phyloP scores from a whole-genome alignment of 306 rosid species.

The Begonia masoniana region DNA sequence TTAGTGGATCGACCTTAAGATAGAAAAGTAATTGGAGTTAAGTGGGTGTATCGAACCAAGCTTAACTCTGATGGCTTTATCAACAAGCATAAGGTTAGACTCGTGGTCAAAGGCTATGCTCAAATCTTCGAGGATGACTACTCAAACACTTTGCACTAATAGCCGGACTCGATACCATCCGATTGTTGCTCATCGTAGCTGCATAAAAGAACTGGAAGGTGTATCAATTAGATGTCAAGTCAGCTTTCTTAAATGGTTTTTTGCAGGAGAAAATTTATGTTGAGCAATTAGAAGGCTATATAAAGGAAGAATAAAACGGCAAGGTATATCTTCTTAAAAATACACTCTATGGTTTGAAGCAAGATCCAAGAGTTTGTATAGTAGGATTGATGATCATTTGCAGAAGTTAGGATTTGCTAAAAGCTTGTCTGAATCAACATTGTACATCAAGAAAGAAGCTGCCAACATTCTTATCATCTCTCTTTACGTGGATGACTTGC shows the following conservation, averaged over 20 bases:
- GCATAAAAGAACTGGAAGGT: too few relatives aligned
- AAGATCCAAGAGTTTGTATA: slow-evolving; percentile 5
- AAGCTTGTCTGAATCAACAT: not conserved
- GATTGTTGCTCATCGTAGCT: not conserved
- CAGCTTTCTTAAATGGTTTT: slow-evolving; percentile 2
- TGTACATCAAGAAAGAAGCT: too few relatives aligned
- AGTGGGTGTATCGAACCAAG: not conserved
- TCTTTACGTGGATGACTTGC: not conserved
- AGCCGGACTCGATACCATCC: not conserved
- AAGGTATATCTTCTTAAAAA: too few relatives aligned
- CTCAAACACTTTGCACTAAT: slow-evolving; percentile 1
- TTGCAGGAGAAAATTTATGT: not conserved
- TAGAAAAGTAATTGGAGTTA: too few relatives aligned
- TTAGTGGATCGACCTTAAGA: too few relatives aligned
- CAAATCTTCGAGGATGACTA: not conserved
- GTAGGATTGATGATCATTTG: not conserved
- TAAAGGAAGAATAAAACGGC: too few relatives aligned
- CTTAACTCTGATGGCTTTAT: not conserved
- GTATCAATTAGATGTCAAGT: not conserved
- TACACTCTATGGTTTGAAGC: not conserved
- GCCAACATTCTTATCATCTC: too few relatives aligned
- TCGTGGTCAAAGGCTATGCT: slow-evolving; percentile 1
- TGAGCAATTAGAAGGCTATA: not conserved
- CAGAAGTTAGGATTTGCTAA: not conserved
- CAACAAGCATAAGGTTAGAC: slow-evolving; percentile 4